A percentile compares a stretch with the other conserved stretches of the same genome.
These are phyloP conservation scores for Curvularia eragrostidis DNA, from an alignment of 2,329 filamentous ascomycete species.

Conservation along the genomic window DNA sequence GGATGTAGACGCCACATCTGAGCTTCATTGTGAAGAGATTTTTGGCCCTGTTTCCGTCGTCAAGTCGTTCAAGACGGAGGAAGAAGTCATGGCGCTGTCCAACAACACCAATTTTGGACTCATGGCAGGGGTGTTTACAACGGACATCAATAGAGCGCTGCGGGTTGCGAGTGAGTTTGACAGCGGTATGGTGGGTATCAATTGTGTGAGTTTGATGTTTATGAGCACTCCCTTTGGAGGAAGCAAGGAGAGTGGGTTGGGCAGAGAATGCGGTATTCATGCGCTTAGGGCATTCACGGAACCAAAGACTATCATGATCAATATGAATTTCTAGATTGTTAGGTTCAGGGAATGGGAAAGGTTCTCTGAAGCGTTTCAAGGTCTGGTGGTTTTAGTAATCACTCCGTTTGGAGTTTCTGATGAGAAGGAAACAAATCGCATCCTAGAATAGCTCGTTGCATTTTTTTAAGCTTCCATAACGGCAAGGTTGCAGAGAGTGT, in stretches of 20 bases:
- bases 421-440: no score
- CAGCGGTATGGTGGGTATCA: constrained; percentile 46
- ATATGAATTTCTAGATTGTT: constrained; percentile 47
- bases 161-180: constrained; percentile 45
- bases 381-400: no score
- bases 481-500: no score
- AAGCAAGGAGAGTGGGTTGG: constrained; percentile 58
- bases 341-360: background rate
- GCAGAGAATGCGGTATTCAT: constrained; percentile 58
- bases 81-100: constrained; percentile 48
- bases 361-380: no score
- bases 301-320: constrained; percentile 59
- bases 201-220: constrained; percentile 46
- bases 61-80: constrained; percentile 48
- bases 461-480: no score
- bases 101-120: constrained; percentile 51
- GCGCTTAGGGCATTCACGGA: constrained; percentile 58
- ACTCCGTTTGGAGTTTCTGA: no score
- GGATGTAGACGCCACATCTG: constrained; percentile 41
- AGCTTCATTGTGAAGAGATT: constrained; percentile 49
- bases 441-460: no score
- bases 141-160: constrained; percentile 48
- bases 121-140: constrained; percentile 50
- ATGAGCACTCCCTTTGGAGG: constrained; percentile 59
- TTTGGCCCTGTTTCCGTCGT: constrained; percentile 50